Evolutionary conservation across 164 flowering plant species (phyloP), one percentile per base, ranked within the genome.

Genomic region (Vitis rupestris): DNA sequence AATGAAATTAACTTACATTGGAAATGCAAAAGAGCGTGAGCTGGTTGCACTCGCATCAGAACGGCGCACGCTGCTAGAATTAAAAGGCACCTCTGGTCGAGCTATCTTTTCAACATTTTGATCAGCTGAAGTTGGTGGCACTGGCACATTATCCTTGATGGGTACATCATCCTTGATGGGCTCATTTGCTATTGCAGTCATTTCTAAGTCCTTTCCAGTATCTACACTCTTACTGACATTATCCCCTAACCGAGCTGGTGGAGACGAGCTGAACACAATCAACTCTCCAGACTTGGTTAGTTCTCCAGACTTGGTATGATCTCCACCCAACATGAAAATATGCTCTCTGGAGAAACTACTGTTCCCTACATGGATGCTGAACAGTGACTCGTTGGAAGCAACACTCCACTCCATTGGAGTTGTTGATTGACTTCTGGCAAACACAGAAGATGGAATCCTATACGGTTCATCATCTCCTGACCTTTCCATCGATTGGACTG

Each of bases 331-430:
- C 51, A 75, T 58, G 23, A 78, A 16, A 15, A 70, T 29, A 19
- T 85, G 82, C 48, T 94, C 91, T 69, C 79, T 85, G 15, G 84
- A 79, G 78, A 90, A 87, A 74, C 95, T 92, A 11, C 61, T 78
- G 72, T 84, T 84, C 63, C 89, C 94, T 7, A 82, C 63, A 17
- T 86, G 88, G 70, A 92, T 81, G 76, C 99, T 95, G 79, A 92
- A 95, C 65, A 91, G 66, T 12, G 97, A 92, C n/a, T 95, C 99
- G 53, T 88, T 91, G 13, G 99, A 92, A 62, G 94, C 88, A 23
- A 74, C 71, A 73, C 99, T 92, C 99, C 98, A 92, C 2, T 91
- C 98, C 73, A 69, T 31, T 9, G 88, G 83, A 1, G 84, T 61
- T 8, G 78, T 19, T 12, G 87, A 63, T 54, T 73, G 79, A 69